These are phyloP conservation scores for Colletotrichum graminicola DNA, from an alignment of 2,329 filamentous ascomycete species.

Conservation along the genomic window DNA sequence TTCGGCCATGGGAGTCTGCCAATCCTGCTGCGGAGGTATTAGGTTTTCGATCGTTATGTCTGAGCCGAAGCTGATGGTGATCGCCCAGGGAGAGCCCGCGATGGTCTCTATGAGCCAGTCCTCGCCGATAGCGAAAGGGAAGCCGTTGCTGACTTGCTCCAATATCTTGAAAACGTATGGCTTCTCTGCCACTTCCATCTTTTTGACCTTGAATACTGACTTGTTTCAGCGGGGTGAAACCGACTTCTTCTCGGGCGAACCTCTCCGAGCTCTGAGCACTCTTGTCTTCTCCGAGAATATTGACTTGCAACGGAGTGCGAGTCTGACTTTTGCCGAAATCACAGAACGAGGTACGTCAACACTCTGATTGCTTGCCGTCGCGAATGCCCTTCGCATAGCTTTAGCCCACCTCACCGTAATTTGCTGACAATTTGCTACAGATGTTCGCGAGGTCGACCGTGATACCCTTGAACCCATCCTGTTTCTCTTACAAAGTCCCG, in stretches of 20 bases:
- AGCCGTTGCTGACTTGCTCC: conserved; percentile 93
- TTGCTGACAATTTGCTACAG: conserved; percentile 61
- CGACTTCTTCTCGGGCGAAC: conserved; percentile 98
- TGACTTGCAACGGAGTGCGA: conserved; percentile 95
- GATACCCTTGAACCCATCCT: conserved; percentile 97
- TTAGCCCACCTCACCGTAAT: conserved; percentile 8
- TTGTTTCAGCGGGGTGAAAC: conserved; percentile 85
- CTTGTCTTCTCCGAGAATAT: conserved; percentile 99
- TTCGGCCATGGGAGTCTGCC: conserved; percentile 70
- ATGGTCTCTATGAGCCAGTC: conserved; percentile 86
- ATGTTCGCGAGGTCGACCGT: conserved; percentile 95
- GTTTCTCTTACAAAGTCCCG: conserved; percentile 91
- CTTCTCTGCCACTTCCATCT: conserved; percentile 1
- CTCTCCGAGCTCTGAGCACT: conserved; percentile 91
- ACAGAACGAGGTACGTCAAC: conserved; percentile 87
- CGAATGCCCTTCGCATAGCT: conserved; percentile 4
- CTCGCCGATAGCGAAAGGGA: conserved; percentile 96
- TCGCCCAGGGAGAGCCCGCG: conserved; percentile 76
- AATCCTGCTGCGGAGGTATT: conserved; percentile 71
- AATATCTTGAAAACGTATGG: conserved; percentile 95
- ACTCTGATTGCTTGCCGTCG: conserved; percentile 18
- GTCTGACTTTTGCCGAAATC: conserved; percentile 98
- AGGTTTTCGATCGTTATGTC: conserved; percentile 15
- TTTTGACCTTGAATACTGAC: conserved; percentile 47
- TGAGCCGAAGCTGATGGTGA: conserved; percentile 28